Percentiles rank a stretch among this genome's conserved stretches.
Conservation (phyloP, 2,329 filamentous ascomycete genomes). For the Sclerotinia glacialis region DNA sequence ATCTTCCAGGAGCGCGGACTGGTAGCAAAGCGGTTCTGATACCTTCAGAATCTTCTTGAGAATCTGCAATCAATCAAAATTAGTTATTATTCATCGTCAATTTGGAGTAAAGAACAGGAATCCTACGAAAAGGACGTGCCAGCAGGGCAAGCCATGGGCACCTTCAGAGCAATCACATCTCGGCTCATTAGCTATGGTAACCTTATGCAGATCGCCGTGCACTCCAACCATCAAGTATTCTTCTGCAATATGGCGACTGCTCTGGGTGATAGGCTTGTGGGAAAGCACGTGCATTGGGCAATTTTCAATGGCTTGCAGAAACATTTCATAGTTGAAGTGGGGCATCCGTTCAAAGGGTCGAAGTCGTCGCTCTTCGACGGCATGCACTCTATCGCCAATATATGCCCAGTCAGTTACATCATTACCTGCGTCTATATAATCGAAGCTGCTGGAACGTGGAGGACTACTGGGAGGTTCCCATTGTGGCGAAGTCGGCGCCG, state of each 20-base stretch:
- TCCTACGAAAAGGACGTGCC: conserved; percentile 58
- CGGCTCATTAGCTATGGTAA: conserved; percentile 51
- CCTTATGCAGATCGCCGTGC: conserved; percentile 62
- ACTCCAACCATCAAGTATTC: conserved; percentile 51
- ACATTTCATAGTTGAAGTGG: not conserved
- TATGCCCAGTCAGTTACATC: not conserved
- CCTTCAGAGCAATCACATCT: conserved; percentile 55
- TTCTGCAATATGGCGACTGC: too few species aligned
- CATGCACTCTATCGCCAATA: not conserved
- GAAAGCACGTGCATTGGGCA: not conserved
- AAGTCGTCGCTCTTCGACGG: not conserved
- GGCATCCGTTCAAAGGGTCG: not conserved
- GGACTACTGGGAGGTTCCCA: too few species aligned
- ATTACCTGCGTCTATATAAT: too few species aligned
- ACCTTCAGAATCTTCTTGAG: not conserved
- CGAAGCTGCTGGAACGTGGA: too few species aligned
- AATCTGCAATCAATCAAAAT: not conserved
- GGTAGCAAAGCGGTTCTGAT: not conserved
- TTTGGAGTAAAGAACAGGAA: conserved; percentile 29
- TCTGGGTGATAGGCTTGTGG: not conserved
- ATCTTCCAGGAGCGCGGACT: not conserved
- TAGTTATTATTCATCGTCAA: not conserved
- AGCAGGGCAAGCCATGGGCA: conserved; percentile 57
- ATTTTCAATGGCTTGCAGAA: not conserved
- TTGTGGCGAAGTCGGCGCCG: not conserved